Evolutionary conservation across 768 basidiomycete genomes (phyloP).

Genomic region (Gloeostereum incarnatum): DNA sequence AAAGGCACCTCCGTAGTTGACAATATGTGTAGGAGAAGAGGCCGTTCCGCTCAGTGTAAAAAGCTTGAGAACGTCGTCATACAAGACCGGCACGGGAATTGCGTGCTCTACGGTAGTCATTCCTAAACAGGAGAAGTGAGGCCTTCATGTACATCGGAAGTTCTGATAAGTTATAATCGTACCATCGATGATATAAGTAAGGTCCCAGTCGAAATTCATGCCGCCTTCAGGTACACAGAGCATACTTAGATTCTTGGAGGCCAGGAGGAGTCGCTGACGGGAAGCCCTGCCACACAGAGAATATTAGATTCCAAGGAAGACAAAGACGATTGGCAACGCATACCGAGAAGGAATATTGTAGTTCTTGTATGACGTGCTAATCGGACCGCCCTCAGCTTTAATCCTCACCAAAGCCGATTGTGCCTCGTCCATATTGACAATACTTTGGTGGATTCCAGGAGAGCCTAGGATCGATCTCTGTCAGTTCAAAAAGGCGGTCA

Average conservation of each 20-base stretch:
- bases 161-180: constrained; percentile 6
- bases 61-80: constrained; percentile 56
- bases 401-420: constrained; percentile 56
- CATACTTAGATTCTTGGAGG: constrained; percentile 56
- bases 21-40: constrained; percentile 65
- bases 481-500: too few species aligned
- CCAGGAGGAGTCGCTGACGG: constrained; percentile 53
- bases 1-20: constrained; percentile 65
- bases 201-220: constrained; percentile 75
- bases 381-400: constrained; percentile 63
- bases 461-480: too few species aligned
- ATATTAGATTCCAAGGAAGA: neutral
- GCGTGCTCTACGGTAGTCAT: constrained; percentile 75
- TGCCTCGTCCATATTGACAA: constrained; percentile 53
- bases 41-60: constrained; percentile 64
- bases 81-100: constrained; percentile 53
- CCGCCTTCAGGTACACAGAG: constrained; percentile 71
- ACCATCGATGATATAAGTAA: constrained; percentile 76
- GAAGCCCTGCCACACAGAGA: constrained; percentile 39
- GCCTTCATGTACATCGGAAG: neutral
- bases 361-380: constrained; percentile 71
- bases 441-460: constrained; percentile 46
- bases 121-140: constrained; percentile 23
- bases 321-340: too few species aligned
- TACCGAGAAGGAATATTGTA: constrained; percentile 64